phyloP scores from a whole-genome alignment of 1,139 yeast genomes.

The Saccharomycopsis phalli region DNA sequence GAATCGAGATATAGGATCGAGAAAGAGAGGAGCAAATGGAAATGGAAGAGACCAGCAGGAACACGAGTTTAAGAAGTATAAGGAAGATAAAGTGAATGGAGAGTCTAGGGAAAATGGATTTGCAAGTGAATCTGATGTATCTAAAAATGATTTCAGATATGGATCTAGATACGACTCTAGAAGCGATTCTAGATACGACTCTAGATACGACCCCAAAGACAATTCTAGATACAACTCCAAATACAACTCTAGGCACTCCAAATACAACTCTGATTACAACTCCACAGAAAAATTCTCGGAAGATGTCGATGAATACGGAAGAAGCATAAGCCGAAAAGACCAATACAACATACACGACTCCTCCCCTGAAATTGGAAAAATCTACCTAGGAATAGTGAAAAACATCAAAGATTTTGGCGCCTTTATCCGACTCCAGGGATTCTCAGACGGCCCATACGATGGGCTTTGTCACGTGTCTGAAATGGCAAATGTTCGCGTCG shows the following conservation, averaged over 20 bases:
- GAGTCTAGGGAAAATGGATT: not conserved
- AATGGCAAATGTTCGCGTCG: slow-evolving; percentile 42
- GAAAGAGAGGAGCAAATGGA: too few species aligned
- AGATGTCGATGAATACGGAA: slow-evolving; percentile 2
- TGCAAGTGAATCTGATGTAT: too few species aligned
- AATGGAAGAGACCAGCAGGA: not conserved
- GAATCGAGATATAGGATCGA: not conserved
- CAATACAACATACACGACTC: not conserved
- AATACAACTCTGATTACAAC: not conserved
- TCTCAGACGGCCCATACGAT: slow-evolving; percentile 29
- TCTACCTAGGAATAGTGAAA: slow-evolving; percentile 54
- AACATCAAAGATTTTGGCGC: slow-evolving; percentile 69
- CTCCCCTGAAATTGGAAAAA: slow-evolving; percentile 28
- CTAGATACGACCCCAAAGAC: not conserved
- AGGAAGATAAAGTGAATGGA: not conserved
- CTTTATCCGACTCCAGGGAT: slow-evolving; percentile 46
- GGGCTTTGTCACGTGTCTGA: slow-evolving; percentile 80
- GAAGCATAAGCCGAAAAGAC: not conserved
- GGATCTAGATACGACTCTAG: too few species aligned
- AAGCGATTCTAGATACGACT: not conserved
- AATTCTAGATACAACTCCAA: not conserved
- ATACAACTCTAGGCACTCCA: too few species aligned
- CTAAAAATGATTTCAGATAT: too few species aligned
- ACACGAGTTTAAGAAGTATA: not conserved
- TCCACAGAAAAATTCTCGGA: not conserved